These are phyloP conservation scores for Pseudogymnoascus sp. DNA, from an alignment of 2,329 filamentous ascomycete genomes.

Conservation along the genomic window DNA sequence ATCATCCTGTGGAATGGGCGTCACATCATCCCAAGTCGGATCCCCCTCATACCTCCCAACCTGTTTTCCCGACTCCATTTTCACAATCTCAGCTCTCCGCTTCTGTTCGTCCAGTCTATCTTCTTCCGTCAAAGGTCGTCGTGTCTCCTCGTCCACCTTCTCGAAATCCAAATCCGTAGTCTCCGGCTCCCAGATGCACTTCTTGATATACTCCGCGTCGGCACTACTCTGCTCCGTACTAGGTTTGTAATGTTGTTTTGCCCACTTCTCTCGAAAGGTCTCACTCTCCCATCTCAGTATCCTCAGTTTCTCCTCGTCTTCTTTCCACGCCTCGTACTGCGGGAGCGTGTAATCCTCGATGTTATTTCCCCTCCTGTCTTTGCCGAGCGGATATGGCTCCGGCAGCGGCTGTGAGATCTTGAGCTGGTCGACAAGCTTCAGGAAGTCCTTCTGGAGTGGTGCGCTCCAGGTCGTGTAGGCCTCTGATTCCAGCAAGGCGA, in stretches of 20 bases:
- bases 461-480: constrained; percentile 21
- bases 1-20: constrained; percentile 77
- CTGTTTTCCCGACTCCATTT: constrained; percentile 19
- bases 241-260: not conserved
- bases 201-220: not conserved
- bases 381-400: constrained; percentile 20
- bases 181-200: not conserved
- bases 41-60: constrained; percentile 38
- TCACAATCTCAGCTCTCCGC: constrained; percentile 22
- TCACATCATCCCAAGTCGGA: constrained; percentile 75
- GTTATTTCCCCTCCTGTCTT: constrained; percentile 19
- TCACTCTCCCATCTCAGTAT: constrained; percentile 19
- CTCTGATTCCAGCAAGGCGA: constrained; percentile 20
- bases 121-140: not conserved
- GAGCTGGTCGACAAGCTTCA: constrained; percentile 19
- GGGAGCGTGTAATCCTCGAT: constrained; percentile 20
- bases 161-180: constrained; percentile 5
- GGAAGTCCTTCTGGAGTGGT: constrained; percentile 24
- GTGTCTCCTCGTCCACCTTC: not conserved
- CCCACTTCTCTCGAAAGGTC: constrained; percentile 13
- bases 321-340: constrained; percentile 19
- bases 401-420: constrained; percentile 24
- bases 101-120: constrained; percentile 24
- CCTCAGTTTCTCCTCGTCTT: constrained; percentile 18
- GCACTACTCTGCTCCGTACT: not conserved